Conservation (phyloP, 164 flowering plant genomes). For the Platanus orientalis region DNA sequence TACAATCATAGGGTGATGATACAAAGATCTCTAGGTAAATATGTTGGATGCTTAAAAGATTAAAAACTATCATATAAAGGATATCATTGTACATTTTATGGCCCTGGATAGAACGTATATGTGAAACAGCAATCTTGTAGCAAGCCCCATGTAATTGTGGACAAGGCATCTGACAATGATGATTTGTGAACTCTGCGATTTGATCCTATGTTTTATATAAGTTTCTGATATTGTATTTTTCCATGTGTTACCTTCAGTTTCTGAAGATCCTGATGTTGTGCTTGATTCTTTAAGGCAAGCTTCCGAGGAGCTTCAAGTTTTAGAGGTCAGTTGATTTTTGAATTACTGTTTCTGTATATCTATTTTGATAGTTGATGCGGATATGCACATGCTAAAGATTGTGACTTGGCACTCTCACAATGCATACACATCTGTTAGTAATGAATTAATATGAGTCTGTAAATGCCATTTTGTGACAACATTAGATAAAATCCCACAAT, state of each 20-base stretch:
- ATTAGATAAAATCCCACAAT: too few relatives aligned
- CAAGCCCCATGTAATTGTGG: neutral
- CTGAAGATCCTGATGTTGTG: slow-evolving; percentile 60
- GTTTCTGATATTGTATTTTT: neutral
- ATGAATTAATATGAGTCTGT: neutral
- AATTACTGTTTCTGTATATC: neutral
- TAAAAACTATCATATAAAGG: too few relatives aligned
- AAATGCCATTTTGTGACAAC: too few relatives aligned
- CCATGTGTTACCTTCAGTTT: slow-evolving; percentile 35
- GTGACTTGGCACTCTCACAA: neutral
- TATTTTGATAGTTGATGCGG: neutral
- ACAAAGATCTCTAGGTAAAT: too few relatives aligned
- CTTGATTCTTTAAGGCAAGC: slow-evolving; percentile 78
- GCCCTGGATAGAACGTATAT: neutral
- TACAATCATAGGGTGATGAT: too few relatives aligned
- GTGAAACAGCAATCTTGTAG: neutral
- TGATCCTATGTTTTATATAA: neutral
- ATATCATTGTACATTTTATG: too few relatives aligned
- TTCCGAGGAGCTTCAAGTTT: slow-evolving; percentile 60
- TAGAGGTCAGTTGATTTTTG: slow-evolving; percentile 58
- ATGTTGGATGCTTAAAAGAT: too few relatives aligned
- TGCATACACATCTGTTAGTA: neutral
- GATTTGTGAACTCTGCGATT: neutral
- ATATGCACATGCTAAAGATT: neutral
- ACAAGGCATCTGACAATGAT: neutral